Base-by-base conservation (phyloP, 192 early-diverging fungal species). In the Phycomyces blakesleeanus region DNA sequence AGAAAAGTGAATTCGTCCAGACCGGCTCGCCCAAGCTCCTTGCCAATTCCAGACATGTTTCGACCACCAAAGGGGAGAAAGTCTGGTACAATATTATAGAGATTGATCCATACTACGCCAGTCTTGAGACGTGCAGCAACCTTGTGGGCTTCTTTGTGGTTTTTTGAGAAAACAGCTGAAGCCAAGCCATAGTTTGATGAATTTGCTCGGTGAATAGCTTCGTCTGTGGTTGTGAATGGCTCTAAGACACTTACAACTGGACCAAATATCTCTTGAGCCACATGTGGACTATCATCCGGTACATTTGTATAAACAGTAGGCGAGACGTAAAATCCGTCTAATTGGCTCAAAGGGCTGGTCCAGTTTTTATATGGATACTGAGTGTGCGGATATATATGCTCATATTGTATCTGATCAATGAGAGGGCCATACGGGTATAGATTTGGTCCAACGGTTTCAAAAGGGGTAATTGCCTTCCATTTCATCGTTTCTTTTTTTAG, bases 101-200 rank as follows among this genome's bases (percentile, higher is more conserved):
- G 75, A 64, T 88, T 88, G 64, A 86, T 77, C 83, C 84, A 85
- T 34, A 84, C 74, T 1, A 78, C 74, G 24, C 83, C 81, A 8
- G 80, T 55, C 24, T 80, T 74, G 24, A 83, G 53, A 40, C 66
- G 50, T 50, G 72, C 71, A 16, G 78, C 78, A 24, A 80, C 78
- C 59, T 66, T 56, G 7, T 74, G 67, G 2, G 80, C 74, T 20
- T 55, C 67, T 40, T 64, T 60, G 25, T 75, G 73, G 57, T 75
- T 66, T 51, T 62, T 72, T 47, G 80, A 61, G 61, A 86, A 83
- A 18, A 87, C 77, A 15, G 77, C 78, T n/a, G 77, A 72, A 1
- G 78, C 81, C 41, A 87, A 67, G 0, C 81, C 81, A 70, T 76
- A 87, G 26, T 72, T 69, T 39, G 61, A 76, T 49, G 55, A 68